Evolutionary conservation across 1,284 basidiomycete genomes (phyloP).

Genomic region (Trichosporon ovoides): DNA sequence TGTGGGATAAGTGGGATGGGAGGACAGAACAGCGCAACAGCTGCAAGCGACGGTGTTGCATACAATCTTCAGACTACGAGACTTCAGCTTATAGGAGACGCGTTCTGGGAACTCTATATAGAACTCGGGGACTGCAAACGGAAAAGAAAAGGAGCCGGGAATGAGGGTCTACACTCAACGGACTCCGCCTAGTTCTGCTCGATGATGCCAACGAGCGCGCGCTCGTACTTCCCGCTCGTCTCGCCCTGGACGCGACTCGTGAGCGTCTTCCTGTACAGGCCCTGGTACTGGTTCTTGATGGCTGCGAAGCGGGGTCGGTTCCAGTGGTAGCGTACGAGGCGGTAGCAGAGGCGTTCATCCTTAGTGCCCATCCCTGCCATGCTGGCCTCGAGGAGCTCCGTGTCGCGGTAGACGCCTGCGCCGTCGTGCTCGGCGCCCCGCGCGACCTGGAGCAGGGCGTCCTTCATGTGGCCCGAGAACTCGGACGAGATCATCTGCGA

Average conservation of each 20-base stretch:
- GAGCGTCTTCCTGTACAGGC: slow-evolving; percentile 36
- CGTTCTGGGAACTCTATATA: no score
- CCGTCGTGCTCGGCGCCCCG: slow-evolving; percentile 42
- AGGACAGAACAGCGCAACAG: no score
- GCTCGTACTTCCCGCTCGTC: slow-evolving; percentile 48
- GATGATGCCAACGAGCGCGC: slow-evolving; percentile 35
- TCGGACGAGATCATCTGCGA: slow-evolving; percentile 44
- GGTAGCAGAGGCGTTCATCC: slow-evolving; percentile 48
- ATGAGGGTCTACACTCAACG: no score
- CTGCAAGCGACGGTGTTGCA: no score
- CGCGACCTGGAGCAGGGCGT: slow-evolving; percentile 43
- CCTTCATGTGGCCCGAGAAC: slow-evolving; percentile 50
- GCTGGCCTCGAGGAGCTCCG: slow-evolving; percentile 39
- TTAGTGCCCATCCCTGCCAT: slow-evolving; percentile 49
- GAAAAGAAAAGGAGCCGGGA: no score
- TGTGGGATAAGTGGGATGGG: no score
- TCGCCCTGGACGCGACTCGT: slow-evolving; percentile 43
- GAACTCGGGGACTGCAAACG: no score
- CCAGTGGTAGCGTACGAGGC: slow-evolving; percentile 47
- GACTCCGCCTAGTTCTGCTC: slow-evolving; percentile 26
- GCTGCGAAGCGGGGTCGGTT: slow-evolving; percentile 44
- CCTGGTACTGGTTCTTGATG: slow-evolving; percentile 46
- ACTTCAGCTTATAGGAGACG: no score
- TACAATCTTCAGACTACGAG: no score
- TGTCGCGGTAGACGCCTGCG: slow-evolving; percentile 44